These are phyloP conservation scores for Ophiocordyceps camponoti-floridani DNA, from an alignment of 2,329 filamentous ascomycete species.

Conservation along the genomic window DNA sequence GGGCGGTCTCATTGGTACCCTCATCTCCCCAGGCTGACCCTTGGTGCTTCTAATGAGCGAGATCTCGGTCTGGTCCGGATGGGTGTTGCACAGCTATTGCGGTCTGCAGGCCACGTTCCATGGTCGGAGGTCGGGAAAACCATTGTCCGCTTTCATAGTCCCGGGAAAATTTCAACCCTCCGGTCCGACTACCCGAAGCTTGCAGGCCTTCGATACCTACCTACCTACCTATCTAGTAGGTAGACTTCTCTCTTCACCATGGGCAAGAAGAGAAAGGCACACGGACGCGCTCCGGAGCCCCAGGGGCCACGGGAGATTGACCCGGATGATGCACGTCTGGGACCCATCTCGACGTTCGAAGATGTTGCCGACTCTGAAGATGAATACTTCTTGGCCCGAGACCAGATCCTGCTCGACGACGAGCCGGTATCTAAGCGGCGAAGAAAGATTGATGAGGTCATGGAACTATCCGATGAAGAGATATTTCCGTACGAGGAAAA, in stretches of 20 bases:
- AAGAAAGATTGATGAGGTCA: conserved; percentile 52
- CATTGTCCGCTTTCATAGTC: too few species aligned
- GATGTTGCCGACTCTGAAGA: conserved; percentile 90
- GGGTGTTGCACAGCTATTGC: too few species aligned
- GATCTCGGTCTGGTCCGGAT: too few species aligned
- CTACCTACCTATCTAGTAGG: background rate
- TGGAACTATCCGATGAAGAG: conserved; percentile 46
- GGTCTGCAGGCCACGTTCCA: too few species aligned
- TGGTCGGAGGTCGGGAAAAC: too few species aligned
- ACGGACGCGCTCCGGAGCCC: conserved; percentile 24
- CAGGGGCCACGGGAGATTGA: conserved; percentile 37
- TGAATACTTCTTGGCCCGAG: conserved; percentile 74
- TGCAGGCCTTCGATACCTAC: background rate
- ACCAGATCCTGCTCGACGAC: conserved; percentile 75
- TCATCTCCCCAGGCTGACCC: too few species aligned
- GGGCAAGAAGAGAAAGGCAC: conserved; percentile 56
- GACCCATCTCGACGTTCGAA: conserved; percentile 45
- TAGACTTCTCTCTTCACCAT: conserved; percentile 16
- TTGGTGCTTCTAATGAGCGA: background rate
- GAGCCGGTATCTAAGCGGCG: conserved; percentile 61
- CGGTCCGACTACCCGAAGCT: too few species aligned
- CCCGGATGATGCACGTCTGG: conserved; percentile 41
- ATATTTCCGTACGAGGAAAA: conserved; percentile 31
- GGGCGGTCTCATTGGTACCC: background rate
- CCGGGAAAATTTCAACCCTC: too few species aligned